Conservation (phyloP, 2,329 filamentous ascomycete genomes). For the Xylaria sp. region DNA sequence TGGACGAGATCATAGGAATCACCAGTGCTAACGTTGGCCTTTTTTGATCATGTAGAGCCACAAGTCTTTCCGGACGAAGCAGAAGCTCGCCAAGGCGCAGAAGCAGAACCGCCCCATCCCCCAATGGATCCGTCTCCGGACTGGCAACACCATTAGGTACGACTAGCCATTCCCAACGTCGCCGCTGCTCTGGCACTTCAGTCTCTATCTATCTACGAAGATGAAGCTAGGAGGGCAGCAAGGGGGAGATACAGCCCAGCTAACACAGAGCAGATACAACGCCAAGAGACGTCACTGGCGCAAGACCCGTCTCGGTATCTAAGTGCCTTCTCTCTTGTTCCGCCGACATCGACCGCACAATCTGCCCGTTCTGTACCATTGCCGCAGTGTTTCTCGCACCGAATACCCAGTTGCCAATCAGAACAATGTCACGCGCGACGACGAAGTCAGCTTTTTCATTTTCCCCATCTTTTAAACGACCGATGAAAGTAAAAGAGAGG, state of each 20-base stretch:
- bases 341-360: constrained; percentile 24
- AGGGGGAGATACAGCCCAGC: background rate
- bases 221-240: background rate
- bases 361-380: constrained; percentile 11
- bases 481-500: constrained; percentile 5
- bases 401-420: constrained; percentile 19
- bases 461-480: background rate
- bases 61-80: constrained; percentile 99
- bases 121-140: constrained; percentile 98
- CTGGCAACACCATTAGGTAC: constrained; percentile 99
- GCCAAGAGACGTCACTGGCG: constrained; percentile 99
- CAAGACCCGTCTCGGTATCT: constrained; percentile 99
- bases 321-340: constrained; percentile 53
- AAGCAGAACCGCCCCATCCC: constrained; percentile 99
- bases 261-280: constrained; percentile 72
- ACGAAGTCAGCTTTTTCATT: background rate
- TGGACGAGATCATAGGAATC: background rate
- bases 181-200: constrained; percentile 1
- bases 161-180: constrained; percentile 32
- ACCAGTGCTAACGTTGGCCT: constrained; percentile 16
- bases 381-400: constrained; percentile 7
- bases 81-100: constrained; percentile 99
- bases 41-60: constrained; percentile 64
- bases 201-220: constrained; percentile 6
- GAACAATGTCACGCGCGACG: constrained; percentile 8